phyloP scores from a whole-genome alignment of 1,284 basidiomycete genomes.

The Kalmanozyma brasiliensis region DNA sequence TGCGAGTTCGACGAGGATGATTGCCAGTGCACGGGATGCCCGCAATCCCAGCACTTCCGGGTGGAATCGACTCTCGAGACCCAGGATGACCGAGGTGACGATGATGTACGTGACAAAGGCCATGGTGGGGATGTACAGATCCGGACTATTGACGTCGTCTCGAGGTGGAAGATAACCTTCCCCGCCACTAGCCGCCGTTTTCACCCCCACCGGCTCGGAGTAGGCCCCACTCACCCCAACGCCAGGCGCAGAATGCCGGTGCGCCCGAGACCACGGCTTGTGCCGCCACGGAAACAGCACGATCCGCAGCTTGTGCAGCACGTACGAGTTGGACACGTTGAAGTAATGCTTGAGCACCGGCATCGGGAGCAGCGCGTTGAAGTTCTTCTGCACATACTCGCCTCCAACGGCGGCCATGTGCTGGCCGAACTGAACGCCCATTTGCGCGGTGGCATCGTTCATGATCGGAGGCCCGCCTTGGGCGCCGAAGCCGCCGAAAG shows the following conservation, averaged over 20 bases:
- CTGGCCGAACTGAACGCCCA: conserved; percentile 94
- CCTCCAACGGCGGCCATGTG: conserved; percentile 92
- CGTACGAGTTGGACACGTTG: conserved; percentile 96
- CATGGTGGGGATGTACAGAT: conserved; percentile 97
- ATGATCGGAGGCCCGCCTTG: conserved; percentile 69
- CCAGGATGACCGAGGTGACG: conserved; percentile 81
- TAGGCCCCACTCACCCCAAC: conserved; percentile 27
- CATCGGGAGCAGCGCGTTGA: conserved; percentile 58
- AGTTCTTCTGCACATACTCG: conserved; percentile 92
- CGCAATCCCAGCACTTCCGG: conserved; percentile 89
- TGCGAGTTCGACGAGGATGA: conserved; percentile 76
- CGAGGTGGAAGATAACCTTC: conserved; percentile 80
- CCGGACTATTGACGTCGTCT: conserved; percentile 94
- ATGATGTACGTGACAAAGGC: conserved; percentile 95
- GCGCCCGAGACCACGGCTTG: conserved; percentile 64
- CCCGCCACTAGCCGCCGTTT: conserved; percentile 21
- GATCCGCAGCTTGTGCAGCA: conserved; percentile 86
- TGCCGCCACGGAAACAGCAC: conserved; percentile 97
- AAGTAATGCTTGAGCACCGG: conserved; percentile 85
- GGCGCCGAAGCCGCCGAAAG: conserved; percentile 24
- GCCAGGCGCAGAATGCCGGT: conserved; percentile 48
- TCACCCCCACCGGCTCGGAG: conserved; percentile 21
- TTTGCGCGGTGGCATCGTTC: conserved; percentile 92
- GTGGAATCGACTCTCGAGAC: conserved; percentile 84
- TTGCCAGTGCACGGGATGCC: conserved; percentile 77